A percentile compares a stretch with the other conserved stretches of the same genome.
Conservation (phyloP, 2,329 filamentous ascomycete genomes). For the Fusarium sp. region DNA sequence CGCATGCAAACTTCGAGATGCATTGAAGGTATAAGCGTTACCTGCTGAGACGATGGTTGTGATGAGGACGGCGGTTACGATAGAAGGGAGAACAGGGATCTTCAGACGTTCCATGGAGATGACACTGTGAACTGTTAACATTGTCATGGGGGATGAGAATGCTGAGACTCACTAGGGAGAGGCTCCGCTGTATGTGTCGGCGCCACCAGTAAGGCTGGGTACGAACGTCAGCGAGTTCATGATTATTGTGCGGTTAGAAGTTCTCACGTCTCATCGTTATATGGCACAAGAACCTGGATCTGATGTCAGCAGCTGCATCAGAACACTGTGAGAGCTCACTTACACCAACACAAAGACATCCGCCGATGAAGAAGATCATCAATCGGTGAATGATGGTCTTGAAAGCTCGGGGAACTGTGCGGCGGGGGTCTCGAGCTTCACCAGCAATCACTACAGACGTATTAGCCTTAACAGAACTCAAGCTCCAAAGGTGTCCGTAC, state of each 20-base stretch:
- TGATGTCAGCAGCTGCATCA: not conserved
- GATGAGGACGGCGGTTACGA: constrained; percentile 9
- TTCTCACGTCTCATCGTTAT: not conserved
- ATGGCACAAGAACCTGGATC: not conserved
- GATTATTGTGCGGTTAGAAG: no score
- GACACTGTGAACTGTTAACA: not conserved
- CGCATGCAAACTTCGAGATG: constrained; percentile 4
- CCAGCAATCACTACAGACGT: not conserved
- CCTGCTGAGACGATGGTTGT: constrained; percentile 11
- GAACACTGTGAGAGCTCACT: not conserved
- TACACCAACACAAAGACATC: not conserved
- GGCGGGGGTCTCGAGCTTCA: not conserved
- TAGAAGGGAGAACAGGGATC: constrained; percentile 1
- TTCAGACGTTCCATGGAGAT: constrained; percentile 6
- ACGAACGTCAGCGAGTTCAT: no score
- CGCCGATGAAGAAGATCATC: constrained; percentile 3
- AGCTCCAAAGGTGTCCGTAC: constrained; percentile 57
- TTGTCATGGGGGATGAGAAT: not conserved
- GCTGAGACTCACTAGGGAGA: not conserved
- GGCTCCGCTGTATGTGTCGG: not conserved
- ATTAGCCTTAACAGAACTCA: not conserved
- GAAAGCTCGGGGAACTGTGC: not conserved
- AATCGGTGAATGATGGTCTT: not conserved
- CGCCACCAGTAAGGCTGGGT: not conserved
- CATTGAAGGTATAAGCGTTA: constrained; percentile 1